Evolutionary conservation across 2,329 filamentous ascomycete species (phyloP).

Genomic region (Lecanosticta acicola): DNA sequence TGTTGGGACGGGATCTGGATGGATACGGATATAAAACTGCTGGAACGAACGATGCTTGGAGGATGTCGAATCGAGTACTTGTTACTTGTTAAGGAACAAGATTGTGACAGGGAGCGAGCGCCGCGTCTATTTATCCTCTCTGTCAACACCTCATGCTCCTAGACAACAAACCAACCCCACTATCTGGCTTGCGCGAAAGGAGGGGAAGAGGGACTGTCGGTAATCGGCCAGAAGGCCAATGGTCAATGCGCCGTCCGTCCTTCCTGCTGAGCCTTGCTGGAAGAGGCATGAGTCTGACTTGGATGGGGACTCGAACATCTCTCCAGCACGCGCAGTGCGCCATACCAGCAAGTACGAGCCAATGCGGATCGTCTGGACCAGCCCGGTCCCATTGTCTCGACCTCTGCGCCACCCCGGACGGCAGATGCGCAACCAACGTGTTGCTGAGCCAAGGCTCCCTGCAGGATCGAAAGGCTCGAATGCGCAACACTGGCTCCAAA

Average conservation of each 20-base stretch:
- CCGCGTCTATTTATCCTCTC: background rate
- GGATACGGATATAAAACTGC: constrained; percentile 2
- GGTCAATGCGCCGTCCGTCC: constrained; percentile 3
- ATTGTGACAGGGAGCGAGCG: background rate
- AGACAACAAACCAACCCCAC: constrained; percentile 7
- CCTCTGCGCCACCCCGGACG: no score
- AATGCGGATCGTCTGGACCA: constrained; percentile 4
- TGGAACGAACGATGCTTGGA: no score
- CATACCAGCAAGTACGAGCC: constrained; percentile 5
- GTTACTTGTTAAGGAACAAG: background rate
- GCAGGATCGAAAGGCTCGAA: constrained; percentile 7
- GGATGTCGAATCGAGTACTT: no score
- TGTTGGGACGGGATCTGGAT: constrained; percentile 4
- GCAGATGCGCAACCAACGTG: no score
- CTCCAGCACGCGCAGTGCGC: constrained; percentile 10
- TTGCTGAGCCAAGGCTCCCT: no score
- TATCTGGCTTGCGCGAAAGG: constrained; percentile 13
- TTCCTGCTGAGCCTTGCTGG: constrained; percentile 8
- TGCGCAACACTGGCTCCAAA: constrained; percentile 7
- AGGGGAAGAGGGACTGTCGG: constrained; percentile 13
- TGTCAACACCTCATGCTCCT: background rate
- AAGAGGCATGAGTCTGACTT: constrained; percentile 12
- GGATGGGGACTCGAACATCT: constrained; percentile 8
- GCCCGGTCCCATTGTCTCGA: no score
- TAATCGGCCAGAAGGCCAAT: constrained; percentile 18